Evolutionary conservation across 768 basidiomycete species (phyloP).

Genomic region (Psilocybe cyanescens): DNA sequence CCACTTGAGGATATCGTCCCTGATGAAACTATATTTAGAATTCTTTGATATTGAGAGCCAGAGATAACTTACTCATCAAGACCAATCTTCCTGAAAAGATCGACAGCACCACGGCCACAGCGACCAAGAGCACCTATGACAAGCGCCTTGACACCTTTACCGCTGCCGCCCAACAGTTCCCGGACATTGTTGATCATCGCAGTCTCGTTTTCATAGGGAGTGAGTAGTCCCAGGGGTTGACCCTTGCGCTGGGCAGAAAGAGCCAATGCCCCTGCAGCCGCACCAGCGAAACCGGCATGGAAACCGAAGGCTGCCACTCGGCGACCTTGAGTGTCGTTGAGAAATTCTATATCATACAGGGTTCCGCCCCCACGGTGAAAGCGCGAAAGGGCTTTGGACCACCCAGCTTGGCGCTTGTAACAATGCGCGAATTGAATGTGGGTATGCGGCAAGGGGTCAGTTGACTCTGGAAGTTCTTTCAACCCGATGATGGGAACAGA

Average conservation of each 20-base stretch:
- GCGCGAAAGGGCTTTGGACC: slow-evolving; percentile 83
- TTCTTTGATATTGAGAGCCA: not conserved
- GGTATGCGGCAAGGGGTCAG: slow-evolving; percentile 84
- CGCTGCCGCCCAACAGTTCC: slow-evolving; percentile 63
- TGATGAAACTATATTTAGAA: slow-evolving; percentile 33
- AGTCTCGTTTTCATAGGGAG: slow-evolving; percentile 82
- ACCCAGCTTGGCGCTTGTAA: slow-evolving; percentile 95
- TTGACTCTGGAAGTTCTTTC: slow-evolving; percentile 91
- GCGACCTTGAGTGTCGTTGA: slow-evolving; percentile 80
- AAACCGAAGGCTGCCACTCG: slow-evolving; percentile 98
- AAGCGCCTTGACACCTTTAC: slow-evolving; percentile 79
- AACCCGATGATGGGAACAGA: slow-evolving; percentile 87
- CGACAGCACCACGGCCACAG: slow-evolving; percentile 94
- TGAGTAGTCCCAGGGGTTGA: slow-evolving; percentile 63
- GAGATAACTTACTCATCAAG: slow-evolving; percentile 75
- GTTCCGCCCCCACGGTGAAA: slow-evolving; percentile 85
- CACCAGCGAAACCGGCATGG: slow-evolving; percentile 98
- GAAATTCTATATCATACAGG: slow-evolving; percentile 95
- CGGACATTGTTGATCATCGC: slow-evolving; percentile 84
- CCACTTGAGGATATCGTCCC: slow-evolving; percentile 96
- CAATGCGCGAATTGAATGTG: slow-evolving; percentile 99
- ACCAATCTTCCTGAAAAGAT: slow-evolving; percentile 96
- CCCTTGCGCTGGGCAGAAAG: slow-evolving; percentile 68
- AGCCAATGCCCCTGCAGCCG: slow-evolving; percentile 88
- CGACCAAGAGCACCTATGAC: slow-evolving; percentile 96